A percentile compares a stretch with the other conserved stretches of the same genome.
These are phyloP conservation scores for Phytophthora sp. DNA, from an alignment of 352 stramenopile genomes.

Conservation along the genomic window DNA sequence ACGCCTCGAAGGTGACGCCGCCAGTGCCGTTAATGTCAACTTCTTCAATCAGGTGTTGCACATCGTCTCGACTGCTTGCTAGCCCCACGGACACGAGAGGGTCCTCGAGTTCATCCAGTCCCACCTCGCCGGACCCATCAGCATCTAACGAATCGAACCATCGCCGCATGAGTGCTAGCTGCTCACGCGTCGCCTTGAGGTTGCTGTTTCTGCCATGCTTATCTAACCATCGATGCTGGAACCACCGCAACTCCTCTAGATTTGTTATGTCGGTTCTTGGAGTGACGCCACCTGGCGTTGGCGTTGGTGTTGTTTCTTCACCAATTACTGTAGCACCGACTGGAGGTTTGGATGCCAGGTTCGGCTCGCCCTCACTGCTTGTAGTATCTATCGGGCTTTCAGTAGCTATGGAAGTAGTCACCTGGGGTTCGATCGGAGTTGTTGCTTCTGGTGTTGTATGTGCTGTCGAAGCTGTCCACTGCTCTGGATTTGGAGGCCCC, in stretches of 20 bases:
- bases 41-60: constrained; percentile 72
- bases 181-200: constrained; percentile 70
- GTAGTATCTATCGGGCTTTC: neutral
- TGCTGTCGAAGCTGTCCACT: neutral
- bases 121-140: constrained; percentile 81
- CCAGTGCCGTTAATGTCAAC: constrained; percentile 71
- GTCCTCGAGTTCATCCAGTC: constrained; percentile 84
- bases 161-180: constrained; percentile 68
- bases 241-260: constrained; percentile 73
- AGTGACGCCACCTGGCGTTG: neutral
- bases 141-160: constrained; percentile 92
- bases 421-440: neutral
- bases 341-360: no score
- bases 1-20: constrained; percentile 78
- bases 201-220: constrained; percentile 77
- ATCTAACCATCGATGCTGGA: constrained; percentile 78
- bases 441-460: neutral
- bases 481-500: neutral
- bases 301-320: no score
- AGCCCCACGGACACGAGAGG: constrained; percentile 90
- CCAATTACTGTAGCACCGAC: no score
- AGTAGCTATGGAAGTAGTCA: neutral
- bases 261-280: constrained; percentile 35
- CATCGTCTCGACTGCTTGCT: constrained; percentile 72
- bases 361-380: neutral